Evolutionary conservation across 2,329 filamentous ascomycete species (phyloP).

Genomic region (Aspergillus udagawae): DNA sequence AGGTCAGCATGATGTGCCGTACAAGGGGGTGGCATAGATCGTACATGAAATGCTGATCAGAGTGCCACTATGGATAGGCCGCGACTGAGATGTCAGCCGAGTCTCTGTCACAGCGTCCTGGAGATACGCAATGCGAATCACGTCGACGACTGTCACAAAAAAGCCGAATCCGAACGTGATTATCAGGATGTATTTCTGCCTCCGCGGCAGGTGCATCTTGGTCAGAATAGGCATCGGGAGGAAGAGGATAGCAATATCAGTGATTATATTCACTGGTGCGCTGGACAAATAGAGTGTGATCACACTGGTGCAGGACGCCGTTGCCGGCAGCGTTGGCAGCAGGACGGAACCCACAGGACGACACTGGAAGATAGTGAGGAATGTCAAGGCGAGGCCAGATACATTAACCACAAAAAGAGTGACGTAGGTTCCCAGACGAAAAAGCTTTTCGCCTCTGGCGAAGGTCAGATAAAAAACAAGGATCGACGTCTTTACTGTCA

Average conservation of each 20-base stretch:
- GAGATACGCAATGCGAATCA: constrained; percentile 84
- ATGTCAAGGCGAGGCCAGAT: constrained; percentile 72
- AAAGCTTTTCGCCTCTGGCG: constrained; percentile 70
- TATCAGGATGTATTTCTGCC: constrained; percentile 84
- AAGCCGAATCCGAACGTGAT: constrained; percentile 82
- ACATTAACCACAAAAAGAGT: constrained; percentile 74
- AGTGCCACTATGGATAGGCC: constrained; percentile 31
- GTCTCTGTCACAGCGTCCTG: constrained; percentile 59
- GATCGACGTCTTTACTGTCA: constrained; percentile 91
- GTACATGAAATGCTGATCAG: constrained; percentile 51
- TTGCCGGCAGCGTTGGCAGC: constrained; percentile 39
- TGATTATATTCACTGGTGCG: constrained; percentile 86
- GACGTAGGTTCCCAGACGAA: constrained; percentile 74
- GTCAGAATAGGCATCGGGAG: constrained; percentile 86
- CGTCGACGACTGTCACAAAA: constrained; percentile 83
- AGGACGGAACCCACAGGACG: constrained; percentile 68
- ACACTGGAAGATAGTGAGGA: constrained; percentile 87
- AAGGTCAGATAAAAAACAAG: constrained; percentile 84
- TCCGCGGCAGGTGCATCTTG: constrained; percentile 74
- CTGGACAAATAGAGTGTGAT: constrained; percentile 66
- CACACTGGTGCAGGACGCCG: constrained; percentile 56
- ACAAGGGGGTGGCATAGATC: not conserved
- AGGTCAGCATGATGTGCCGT: not conserved
- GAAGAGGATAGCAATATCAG: constrained; percentile 81
- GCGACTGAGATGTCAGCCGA: constrained; percentile 27